These are phyloP conservation scores for Ogataea hybrid DNA, from an alignment of 1,139 yeast species.

Conservation along the genomic window DNA sequence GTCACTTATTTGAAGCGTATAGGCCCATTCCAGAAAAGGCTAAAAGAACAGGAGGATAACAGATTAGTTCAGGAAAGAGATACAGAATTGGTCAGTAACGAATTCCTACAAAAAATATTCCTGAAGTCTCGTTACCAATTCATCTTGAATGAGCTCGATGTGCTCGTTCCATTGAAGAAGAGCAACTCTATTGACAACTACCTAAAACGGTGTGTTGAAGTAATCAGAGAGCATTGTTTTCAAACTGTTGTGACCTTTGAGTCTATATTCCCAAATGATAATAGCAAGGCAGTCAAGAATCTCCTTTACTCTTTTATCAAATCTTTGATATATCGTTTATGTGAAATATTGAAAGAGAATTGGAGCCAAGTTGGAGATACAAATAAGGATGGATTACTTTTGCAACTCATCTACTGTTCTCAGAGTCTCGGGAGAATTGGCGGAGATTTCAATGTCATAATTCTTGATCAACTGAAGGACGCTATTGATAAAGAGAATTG, in stretches of 20 bases:
- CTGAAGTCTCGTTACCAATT: constrained; percentile 59
- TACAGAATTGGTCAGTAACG: constrained; percentile 16
- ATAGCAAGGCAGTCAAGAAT: constrained; percentile 20
- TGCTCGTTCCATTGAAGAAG: constrained; percentile 50
- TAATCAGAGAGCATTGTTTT: constrained; percentile 78
- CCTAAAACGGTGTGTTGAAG: constrained; percentile 76
- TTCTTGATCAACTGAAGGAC: constrained; percentile 38
- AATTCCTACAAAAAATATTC: constrained; percentile 44
- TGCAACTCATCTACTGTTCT: constrained; percentile 75
- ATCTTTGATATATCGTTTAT: constrained; percentile 36
- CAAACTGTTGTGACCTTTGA: constrained; percentile 66
- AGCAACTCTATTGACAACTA: constrained; percentile 54
- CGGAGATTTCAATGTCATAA: constrained; percentile 56
- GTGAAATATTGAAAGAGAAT: constrained; percentile 35
- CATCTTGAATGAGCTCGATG: constrained; percentile 56
- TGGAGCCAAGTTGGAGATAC: constrained; percentile 40
- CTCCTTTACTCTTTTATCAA: constrained; percentile 43
- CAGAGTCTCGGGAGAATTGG: constrained; percentile 71
- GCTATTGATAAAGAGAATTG: constrained; percentile 29
- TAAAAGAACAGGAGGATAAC: constrained; percentile 10
- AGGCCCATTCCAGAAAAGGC: constrained; percentile 41
- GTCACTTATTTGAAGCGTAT: constrained; percentile 72
- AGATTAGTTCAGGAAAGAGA: background rate
- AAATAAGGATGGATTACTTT: constrained; percentile 57
- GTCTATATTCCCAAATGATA: constrained; percentile 51